phyloP scores from a whole-genome alignment of 345 rosid genomes.

The Salix udensis region DNA sequence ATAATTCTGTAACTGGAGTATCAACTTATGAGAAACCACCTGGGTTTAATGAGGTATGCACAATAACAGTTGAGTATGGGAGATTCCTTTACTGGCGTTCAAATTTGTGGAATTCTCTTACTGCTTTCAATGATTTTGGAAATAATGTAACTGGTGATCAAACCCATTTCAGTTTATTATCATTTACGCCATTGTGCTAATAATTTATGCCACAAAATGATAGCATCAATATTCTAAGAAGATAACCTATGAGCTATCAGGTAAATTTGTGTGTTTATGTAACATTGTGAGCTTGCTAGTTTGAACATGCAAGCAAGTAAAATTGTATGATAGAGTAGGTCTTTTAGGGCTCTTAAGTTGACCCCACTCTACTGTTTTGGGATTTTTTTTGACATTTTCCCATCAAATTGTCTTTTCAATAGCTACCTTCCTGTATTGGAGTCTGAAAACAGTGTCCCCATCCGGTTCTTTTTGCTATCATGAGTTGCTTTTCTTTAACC shows the following conservation, averaged over 20 bases:
- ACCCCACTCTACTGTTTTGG: too few species aligned
- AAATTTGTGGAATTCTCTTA: background rate
- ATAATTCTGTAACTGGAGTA: slow-evolving; percentile 79
- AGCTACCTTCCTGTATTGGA: background rate
- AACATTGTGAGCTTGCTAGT: background rate
- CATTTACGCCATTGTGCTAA: background rate
- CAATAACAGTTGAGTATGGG: background rate
- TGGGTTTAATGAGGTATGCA: slow-evolving; percentile 75
- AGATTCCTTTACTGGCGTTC: background rate
- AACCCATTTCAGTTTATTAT: background rate
- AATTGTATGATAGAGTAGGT: too few species aligned
- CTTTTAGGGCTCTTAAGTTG: too few species aligned
- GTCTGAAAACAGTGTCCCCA: background rate
- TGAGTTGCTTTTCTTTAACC: background rate
- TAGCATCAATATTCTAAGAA: background rate
- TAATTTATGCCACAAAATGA: too few species aligned
- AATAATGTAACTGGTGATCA: background rate
- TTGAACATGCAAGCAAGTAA: too few species aligned
- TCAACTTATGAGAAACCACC: slow-evolving; percentile 88
- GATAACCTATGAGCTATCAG: background rate
- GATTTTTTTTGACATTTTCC: background rate
- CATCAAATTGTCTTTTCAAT: too few species aligned
- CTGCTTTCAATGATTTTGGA: background rate
- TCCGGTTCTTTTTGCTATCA: background rate
- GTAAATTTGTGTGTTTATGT: background rate